Evolutionary conservation across 2,329 filamentous ascomycete genomes (phyloP).

Genomic region (Pseudogymnoascus sp.): DNA sequence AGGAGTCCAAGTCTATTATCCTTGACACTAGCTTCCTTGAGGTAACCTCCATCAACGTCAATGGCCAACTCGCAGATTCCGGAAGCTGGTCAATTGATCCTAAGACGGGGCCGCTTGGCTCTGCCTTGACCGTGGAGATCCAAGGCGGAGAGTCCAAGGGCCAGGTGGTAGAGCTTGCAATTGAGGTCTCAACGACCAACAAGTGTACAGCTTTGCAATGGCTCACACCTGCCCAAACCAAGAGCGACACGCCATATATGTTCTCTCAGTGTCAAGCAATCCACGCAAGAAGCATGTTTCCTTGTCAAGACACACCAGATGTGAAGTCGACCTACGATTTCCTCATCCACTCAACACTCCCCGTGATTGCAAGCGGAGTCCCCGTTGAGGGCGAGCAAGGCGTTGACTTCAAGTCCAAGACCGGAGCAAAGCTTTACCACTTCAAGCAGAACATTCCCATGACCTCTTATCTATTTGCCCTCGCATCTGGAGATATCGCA

Average conservation of each 20-base stretch:
- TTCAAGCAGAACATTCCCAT: constrained; percentile 92
- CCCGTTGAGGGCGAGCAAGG: constrained; percentile 41
- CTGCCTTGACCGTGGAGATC: constrained; percentile 59
- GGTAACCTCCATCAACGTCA: constrained; percentile 63
- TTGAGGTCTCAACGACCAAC: constrained; percentile 72
- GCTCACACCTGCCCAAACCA: constrained; percentile 88
- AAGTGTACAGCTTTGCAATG: constrained; percentile 91
- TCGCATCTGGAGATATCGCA: constrained; percentile 79
- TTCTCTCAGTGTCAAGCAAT: constrained; percentile 98
- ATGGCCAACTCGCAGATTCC: constrained; percentile 37
- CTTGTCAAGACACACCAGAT: constrained; percentile 95
- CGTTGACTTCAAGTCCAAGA: constrained; percentile 43
- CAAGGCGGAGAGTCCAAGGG: constrained; percentile 49
- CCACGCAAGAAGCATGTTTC: constrained; percentile 87
- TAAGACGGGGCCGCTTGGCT: constrained; percentile 68
- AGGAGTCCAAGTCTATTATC: constrained; percentile 66
- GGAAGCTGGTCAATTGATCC: constrained; percentile 29
- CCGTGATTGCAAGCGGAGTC: constrained; percentile 87
- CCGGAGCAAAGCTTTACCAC: constrained; percentile 57
- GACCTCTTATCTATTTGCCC: constrained; percentile 88
- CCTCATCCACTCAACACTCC: constrained; percentile 75
- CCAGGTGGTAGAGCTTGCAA: constrained; percentile 48
- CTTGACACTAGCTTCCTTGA: constrained; percentile 83
- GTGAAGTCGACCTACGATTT: constrained; percentile 95
- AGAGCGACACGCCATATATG: constrained; percentile 95